Conservation (phyloP, 2,329 filamentous ascomycete species). For the Cephalotrichum gorgonifer region DNA sequence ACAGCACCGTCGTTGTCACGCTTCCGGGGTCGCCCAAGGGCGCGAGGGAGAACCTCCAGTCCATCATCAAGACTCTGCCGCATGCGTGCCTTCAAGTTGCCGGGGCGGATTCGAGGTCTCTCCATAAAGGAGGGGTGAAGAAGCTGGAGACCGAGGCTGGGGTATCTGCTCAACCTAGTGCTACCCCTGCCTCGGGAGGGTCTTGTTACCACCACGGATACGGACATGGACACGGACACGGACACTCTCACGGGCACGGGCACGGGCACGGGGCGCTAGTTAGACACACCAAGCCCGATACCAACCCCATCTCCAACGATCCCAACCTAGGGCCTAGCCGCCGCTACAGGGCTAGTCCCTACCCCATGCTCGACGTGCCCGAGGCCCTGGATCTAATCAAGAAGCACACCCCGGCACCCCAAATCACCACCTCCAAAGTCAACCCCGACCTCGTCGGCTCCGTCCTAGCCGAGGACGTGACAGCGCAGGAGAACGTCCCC, state of each 20-base stretch:
- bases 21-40: constrained; percentile 92
- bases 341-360: constrained; percentile 77
- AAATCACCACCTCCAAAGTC: constrained; percentile 48
- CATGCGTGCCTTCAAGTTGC: constrained; percentile 90
- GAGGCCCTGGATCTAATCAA: constrained; percentile 67
- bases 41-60: constrained; percentile 84
- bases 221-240: constrained; percentile 40
- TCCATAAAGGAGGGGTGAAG: constrained; percentile 74
- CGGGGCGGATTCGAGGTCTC: constrained; percentile 66
- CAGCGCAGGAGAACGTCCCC: constrained; percentile 72
- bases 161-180: too few relatives aligned
- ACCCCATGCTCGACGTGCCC: constrained; percentile 79
- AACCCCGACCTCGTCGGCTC: constrained; percentile 58
- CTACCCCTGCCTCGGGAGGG: not conserved
- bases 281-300: constrained; percentile 59
- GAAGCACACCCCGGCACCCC: constrained; percentile 59
- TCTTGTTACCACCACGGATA: constrained; percentile 37
- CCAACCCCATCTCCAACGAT: constrained; percentile 49
- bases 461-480: constrained; percentile 75
- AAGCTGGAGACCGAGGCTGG: constrained; percentile 80
- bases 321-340: constrained; percentile 51
- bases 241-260: constrained; percentile 43
- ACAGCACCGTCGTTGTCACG: constrained; percentile 74
- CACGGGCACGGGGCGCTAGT: constrained; percentile 57
- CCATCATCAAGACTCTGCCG: constrained; percentile 79